Evolutionary conservation across 306 rosid species (phyloP).

Genomic region (Medicago ruthenica): DNA sequence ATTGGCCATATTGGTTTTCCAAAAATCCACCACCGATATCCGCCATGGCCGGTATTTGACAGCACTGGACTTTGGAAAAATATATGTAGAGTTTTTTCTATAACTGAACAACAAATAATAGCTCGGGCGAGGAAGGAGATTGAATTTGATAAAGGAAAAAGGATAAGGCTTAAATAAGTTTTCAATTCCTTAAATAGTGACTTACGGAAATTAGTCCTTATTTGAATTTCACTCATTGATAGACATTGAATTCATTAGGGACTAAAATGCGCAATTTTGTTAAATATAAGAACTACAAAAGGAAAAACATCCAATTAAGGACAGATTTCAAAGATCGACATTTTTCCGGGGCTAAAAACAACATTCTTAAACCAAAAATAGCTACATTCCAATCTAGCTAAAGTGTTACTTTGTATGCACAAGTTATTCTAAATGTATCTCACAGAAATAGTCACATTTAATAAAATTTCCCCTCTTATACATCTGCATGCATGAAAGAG

Average conservation of each 20-base stretch:
- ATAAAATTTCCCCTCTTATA: conserved; percentile 7
- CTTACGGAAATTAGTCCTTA: background rate
- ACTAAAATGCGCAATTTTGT: background rate
- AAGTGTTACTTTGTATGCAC: conserved; percentile 1
- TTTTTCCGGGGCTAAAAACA: background rate
- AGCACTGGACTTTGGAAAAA: background rate
- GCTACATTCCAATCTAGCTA: conserved; percentile 16
- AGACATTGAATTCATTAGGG: background rate
- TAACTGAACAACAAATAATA: conserved; percentile 11
- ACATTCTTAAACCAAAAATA: background rate
- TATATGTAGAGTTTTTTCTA: conserved; percentile 14
- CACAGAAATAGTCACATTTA: conserved; percentile 19
- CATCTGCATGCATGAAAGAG: conserved; percentile 11
- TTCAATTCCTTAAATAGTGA: background rate
- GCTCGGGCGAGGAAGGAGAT: background rate
- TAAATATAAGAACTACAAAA: background rate
- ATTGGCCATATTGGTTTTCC: too few relatives aligned
- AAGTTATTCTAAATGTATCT: conserved; percentile 31
- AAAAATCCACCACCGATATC: too few relatives aligned
- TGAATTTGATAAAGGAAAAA: conserved; percentile 26
- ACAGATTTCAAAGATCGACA: background rate
- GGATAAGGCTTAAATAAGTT: conserved; percentile 9
- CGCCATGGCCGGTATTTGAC: too few relatives aligned
- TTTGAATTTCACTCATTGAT: background rate
- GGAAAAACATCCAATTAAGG: background rate